Evolutionary conservation across 257 asterid species (phyloP).

Genomic region (Solanum etuberosum): DNA sequence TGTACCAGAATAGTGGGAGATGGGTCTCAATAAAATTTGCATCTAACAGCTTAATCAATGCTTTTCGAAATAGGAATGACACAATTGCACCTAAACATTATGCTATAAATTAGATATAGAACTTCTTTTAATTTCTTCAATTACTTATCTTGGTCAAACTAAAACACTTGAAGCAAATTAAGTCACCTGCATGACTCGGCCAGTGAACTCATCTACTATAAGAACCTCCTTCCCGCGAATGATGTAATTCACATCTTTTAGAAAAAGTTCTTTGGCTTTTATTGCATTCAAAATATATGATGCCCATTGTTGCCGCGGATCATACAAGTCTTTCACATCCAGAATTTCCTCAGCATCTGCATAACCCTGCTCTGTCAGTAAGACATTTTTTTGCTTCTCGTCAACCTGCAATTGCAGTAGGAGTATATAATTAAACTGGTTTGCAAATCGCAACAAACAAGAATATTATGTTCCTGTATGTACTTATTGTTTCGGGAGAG

Average conservation of each 20-base stretch:
- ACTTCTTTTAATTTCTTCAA: neutral
- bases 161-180: neutral
- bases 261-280: slow-evolving; percentile 93
- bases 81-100: neutral
- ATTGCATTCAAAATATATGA: slow-evolving; percentile 85
- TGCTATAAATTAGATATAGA: neutral
- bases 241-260: slow-evolving; percentile 88
- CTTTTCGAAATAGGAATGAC: neutral
- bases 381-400: slow-evolving; percentile 80
- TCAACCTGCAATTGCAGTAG: slow-evolving; percentile 64
- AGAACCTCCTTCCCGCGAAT: slow-evolving; percentile 89
- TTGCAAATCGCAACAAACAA: neutral
- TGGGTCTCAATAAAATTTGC: neutral
- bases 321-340: slow-evolving; percentile 86
- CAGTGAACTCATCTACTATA: slow-evolving; percentile 95
- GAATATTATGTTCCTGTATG: neutral
- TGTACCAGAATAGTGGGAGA: neutral
- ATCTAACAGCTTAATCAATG: neutral
- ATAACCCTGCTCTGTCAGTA: slow-evolving; percentile 92
- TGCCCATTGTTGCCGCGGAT: slow-evolving; percentile 99
- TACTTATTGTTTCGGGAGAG: neutral
- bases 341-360: slow-evolving; percentile 97
- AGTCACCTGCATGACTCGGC: slow-evolving; percentile 98
- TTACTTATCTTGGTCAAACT: neutral
- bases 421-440: neutral